Evolutionary conservation across 805 yeast genomes (phyloP), one percentile per base, ranked within the genome.

Genomic region (Zygosaccharomyces lentus): DNA sequence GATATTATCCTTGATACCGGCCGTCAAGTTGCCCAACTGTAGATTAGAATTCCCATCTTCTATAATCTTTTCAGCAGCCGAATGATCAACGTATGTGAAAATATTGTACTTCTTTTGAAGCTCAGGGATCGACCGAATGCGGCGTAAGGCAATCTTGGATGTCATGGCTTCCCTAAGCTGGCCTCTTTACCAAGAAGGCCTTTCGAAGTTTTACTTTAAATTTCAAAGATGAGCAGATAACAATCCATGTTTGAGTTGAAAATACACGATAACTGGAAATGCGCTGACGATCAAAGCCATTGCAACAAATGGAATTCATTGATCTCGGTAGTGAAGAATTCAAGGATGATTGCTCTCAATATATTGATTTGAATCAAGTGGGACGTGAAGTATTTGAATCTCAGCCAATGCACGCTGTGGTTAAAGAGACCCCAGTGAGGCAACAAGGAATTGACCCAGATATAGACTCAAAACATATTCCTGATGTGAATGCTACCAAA

Each of bases 1-100:
- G 41, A 90, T 82, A 61, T 88, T 89, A 66, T 91, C 98, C 58
- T 93, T 95, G 19, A 84, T 67, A 0, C 83, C 84, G 9, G 70
- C 65, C 0, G 67, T 58, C 2, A 62, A 55, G 6, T 70, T 69
- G 1, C 56, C 41, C 23, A 75, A 50, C 3, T 63, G 61, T 21
- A 41, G 31, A 15, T 32, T 23, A n/a, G 38, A 25, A 17, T 9
- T 57, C 50, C 3, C 34, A 15, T 17, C 45, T 10, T 37, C 37
- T 15, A 38, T 27, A 35, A 45, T 17, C 34, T 42, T 45, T 9
- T 49, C 34, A n/a, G 46, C 46, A 3, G 56, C 56, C 7, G 43
- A 37, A 9, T 58, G 40, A 37, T 73, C 56, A 5, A 73, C 47
- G 9, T 72, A 64, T 1, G 77, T 75, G 56, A 76, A 77, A 1